Percentiles rank a stretch among this genome's conserved stretches.
Conservation (phyloP, 2,329 filamentous ascomycete genomes). For the Berkeleyomyces basicola region DNA sequence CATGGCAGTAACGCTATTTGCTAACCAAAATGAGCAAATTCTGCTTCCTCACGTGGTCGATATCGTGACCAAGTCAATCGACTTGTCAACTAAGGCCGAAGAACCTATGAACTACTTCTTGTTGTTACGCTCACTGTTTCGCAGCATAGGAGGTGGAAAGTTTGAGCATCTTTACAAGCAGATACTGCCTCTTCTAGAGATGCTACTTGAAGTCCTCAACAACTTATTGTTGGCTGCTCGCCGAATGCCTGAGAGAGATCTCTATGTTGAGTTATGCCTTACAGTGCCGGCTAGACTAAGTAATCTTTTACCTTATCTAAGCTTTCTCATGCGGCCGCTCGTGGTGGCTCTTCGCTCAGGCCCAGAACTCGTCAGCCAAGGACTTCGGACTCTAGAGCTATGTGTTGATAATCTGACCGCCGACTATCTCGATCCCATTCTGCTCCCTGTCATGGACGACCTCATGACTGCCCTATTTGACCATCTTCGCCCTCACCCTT, state of each 20-base stretch:
- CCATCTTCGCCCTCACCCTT: conserved; percentile 81
- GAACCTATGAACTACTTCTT: conserved; percentile 99
- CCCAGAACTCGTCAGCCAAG: conserved; percentile 86
- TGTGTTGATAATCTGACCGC: conserved; percentile 97
- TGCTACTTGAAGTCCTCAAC: conserved; percentile 94
- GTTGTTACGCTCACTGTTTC: conserved; percentile 76
- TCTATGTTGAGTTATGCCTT: conserved; percentile 92
- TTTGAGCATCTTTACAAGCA: conserved; percentile 98
- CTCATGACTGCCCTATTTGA: conserved; percentile 96
- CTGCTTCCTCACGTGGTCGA: conserved; percentile 90
- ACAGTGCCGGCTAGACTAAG: conserved; percentile 90
- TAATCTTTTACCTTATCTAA: conserved; percentile 86
- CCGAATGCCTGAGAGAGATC: conserved; percentile 76
- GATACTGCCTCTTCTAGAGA: conserved; percentile 86
- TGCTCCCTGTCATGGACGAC: conserved; percentile 97
- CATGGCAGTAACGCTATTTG: conserved; percentile 97
- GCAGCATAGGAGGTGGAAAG: conserved; percentile 90
- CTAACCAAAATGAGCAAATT: conserved; percentile 85
- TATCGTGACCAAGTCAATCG: conserved; percentile 93
- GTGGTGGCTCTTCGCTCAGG: conserved; percentile 89
- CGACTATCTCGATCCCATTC: conserved; percentile 95
- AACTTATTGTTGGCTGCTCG: conserved; percentile 80
- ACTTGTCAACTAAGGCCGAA: conserved; percentile 85
- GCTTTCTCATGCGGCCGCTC: conserved; percentile 89
- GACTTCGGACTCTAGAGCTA: conserved; percentile 78